phyloP scores from a whole-genome alignment of 2,329 filamentous ascomycete species.

The Thielaviopsis punctulata region DNA sequence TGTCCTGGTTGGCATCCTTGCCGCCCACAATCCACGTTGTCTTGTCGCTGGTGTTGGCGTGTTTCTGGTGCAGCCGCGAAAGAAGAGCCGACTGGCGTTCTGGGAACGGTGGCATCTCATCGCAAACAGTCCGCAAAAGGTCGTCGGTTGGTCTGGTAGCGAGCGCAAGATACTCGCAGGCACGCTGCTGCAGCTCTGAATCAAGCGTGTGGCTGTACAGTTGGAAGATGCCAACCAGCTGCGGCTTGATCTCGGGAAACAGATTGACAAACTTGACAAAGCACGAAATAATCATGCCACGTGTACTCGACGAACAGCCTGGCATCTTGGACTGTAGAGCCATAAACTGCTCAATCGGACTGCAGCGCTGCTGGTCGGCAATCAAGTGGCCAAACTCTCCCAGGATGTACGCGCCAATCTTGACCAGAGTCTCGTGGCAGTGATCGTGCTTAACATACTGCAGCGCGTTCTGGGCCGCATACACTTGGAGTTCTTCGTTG shows the following conservation, averaged over 20 bases:
- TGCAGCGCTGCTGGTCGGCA: constrained; percentile 79
- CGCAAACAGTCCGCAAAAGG: constrained; percentile 78
- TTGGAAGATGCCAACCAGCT: constrained; percentile 77
- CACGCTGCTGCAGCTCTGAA: constrained; percentile 86
- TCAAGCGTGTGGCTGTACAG: constrained; percentile 89
- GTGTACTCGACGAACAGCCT: constrained; percentile 71
- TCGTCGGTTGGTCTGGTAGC: constrained; percentile 80
- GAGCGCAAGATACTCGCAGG: constrained; percentile 83
- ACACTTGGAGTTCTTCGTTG: constrained; percentile 94
- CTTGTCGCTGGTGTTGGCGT: constrained; percentile 82
- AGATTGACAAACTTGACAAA: constrained; percentile 98
- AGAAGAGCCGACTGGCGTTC: constrained; percentile 83
- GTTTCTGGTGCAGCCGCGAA: constrained; percentile 86
- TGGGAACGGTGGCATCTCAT: constrained; percentile 97
- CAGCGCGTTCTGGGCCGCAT: constrained; percentile 83
- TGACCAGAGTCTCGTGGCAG: constrained; percentile 92
- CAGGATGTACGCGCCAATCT: constrained; percentile 90
- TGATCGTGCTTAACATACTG: constrained; percentile 84
- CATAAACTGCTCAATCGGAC: constrained; percentile 92
- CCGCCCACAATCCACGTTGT: constrained; percentile 96
- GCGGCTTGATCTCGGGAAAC: constrained; percentile 95
- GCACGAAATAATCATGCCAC: constrained; percentile 84
- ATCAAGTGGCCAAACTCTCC: constrained; percentile 96
- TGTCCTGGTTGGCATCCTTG: constrained; percentile 78
- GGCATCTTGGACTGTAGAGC: constrained; percentile 81